Base-by-base conservation (phyloP, 352 stramenopile species). In the Pythium pectinolyticum region DNA sequence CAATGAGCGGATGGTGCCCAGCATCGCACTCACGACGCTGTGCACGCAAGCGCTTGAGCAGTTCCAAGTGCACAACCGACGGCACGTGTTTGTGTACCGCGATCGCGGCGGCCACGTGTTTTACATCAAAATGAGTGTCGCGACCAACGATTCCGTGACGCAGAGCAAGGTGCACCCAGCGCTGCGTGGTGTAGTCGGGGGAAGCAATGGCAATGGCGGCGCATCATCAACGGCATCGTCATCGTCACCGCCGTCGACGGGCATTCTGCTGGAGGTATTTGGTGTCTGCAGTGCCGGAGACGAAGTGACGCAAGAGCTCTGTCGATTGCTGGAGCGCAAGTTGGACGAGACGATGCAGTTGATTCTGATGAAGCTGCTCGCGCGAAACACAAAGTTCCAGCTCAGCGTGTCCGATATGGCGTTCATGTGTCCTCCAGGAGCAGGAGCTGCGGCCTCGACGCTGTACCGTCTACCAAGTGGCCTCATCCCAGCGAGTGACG, bases 41-140 rank as follows among this genome's bases (percentile, higher is more conserved):
- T 94, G 83, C 28, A 92, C 84, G 17, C 91, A 87, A 57, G 88
- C 88, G 31, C 64, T 96, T 15, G 86, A 96, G 63, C 88, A 93
- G 53, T 96, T 96, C 48, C 84, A 96, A 78, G 88, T 96, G 31
- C 86, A 94, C 73, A 96, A 96, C 65, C 80, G 88, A 5, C 82
- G 83, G 2, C 82, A 96, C 31, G 83, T 92, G 28, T 96, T 96
- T 64, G 88, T 96, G 11, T 96, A 96, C 50, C 75, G 85, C 17
- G 86, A 96, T 66, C 82, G 84, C 5, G 80, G 85, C 22, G 86
- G 88, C 3, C 83, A 95, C 47, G 88, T 95, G 20, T 96, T 95
- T 70, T 96, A 96, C 63, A 92, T 96, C 72, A 91, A 91, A 54
- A 92, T 95, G 63, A 88, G 82, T 39, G 45, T 60, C 8, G 48